Evolutionary conservation across 192 early-diverging fungal species (phyloP).

Genomic region (Backusella liffmaniae): DNA sequence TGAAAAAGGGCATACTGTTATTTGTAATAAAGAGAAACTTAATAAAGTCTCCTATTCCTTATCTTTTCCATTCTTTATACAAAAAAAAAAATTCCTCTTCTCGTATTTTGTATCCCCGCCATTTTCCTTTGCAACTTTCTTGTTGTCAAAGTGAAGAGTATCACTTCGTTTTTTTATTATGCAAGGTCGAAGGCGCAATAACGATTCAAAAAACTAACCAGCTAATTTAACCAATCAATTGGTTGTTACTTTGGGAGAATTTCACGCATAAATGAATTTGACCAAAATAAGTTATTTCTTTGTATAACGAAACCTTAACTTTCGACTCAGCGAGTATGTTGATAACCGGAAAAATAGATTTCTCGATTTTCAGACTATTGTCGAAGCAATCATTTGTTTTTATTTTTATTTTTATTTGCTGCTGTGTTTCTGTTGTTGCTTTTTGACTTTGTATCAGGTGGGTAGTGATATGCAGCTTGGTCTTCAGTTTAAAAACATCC

Average conservation of each 20-base stretch:
- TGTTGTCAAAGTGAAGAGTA: not conserved
- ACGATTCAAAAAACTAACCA: not conserved
- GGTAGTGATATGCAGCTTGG: not conserved
- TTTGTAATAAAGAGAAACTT: not conserved
- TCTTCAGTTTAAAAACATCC: not conserved
- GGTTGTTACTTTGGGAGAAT: not conserved
- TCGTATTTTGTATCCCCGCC: constrained; percentile 6
- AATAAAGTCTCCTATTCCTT: constrained; percentile 6
- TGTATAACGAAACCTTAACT: not conserved
- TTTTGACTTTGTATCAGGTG: not conserved
- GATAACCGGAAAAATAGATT: not conserved
- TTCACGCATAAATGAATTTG: constrained; percentile 1
- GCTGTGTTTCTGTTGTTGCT: not conserved
- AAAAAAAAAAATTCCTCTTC: not conserved
- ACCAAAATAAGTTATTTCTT: not conserved
- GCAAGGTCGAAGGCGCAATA: not conserved
- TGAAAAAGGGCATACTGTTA: not conserved
- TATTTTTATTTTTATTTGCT: not conserved
- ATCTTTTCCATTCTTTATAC: not conserved
- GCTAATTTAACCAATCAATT: not conserved
- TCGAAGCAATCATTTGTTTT: not conserved
- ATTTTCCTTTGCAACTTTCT: not conserved
- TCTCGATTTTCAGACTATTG: not conserved
- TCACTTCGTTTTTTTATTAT: not conserved
- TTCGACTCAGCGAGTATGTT: not conserved